These are phyloP conservation scores for Kockiozyma suomiensis DNA, from an alignment of 805 yeast genomes.

Conservation along the genomic window DNA sequence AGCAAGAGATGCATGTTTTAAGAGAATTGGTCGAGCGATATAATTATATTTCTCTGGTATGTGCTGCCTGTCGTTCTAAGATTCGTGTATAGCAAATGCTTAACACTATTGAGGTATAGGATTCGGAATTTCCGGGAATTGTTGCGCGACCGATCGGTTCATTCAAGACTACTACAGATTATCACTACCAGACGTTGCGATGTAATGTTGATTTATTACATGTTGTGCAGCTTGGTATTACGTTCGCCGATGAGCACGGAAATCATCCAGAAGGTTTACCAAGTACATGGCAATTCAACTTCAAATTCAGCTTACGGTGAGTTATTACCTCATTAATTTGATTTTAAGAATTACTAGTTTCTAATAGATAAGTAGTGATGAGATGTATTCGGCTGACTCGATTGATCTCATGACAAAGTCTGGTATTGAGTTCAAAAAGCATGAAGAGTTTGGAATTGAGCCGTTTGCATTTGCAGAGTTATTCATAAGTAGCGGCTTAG, in stretches of 20 bases:
- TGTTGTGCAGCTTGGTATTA: conserved; percentile 82
- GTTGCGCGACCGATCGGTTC: conserved; percentile 95
- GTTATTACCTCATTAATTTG: neutral
- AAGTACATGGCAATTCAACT: conserved; percentile 96
- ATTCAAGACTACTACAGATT: conserved; percentile 84
- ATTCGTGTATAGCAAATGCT: conserved; percentile 39
- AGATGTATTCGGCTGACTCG: conserved; percentile 88
- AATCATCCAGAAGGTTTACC: conserved; percentile 66
- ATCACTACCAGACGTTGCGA: conserved; percentile 93
- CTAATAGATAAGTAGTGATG: conserved; percentile 43
- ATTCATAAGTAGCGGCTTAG: conserved; percentile 81
- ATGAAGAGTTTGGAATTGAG: conserved; percentile 75
- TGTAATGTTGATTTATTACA: conserved; percentile 85
- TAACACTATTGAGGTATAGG: conserved; percentile 49
- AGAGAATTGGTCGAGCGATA: conserved; percentile 45
- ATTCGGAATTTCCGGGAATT: conserved; percentile 95
- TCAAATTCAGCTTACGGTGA: conserved; percentile 67
- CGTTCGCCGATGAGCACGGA: conserved; percentile 70
- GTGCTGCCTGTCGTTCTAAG: conserved; percentile 42
- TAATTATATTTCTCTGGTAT: conserved; percentile 43
- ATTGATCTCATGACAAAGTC: conserved; percentile 76
- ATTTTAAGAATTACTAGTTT: too few relatives aligned
- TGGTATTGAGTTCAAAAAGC: conserved; percentile 78
- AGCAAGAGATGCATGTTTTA: conserved; percentile 46
- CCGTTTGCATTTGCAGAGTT: conserved; percentile 79